Percentiles rank a stretch among this genome's conserved stretches.
phyloP scores from a whole-genome alignment of 305 asterid species.

The Fraxinus nigra region DNA sequence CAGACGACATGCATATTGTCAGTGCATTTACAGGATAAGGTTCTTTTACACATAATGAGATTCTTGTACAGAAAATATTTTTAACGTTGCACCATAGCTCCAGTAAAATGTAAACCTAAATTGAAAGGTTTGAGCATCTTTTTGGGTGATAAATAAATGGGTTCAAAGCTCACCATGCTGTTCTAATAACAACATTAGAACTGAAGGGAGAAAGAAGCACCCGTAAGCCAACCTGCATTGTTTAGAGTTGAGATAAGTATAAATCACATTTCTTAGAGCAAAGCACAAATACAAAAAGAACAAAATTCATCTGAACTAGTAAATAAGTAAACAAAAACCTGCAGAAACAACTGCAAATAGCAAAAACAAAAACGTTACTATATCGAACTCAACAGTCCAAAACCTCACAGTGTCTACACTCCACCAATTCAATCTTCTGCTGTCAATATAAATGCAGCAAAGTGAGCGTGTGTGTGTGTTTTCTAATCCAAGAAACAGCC shows the following conservation, averaged over 20 bases:
- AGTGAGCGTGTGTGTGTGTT: neutral
- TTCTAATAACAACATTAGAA: conserved; percentile 67
- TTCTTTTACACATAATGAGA: neutral
- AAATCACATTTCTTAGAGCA: conserved; percentile 12
- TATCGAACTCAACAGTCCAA: neutral
- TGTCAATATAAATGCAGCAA: neutral
- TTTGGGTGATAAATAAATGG: neutral
- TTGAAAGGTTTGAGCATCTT: neutral
- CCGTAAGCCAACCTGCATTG: conserved; percentile 65
- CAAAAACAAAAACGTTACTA: neutral
- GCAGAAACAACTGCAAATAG: conserved; percentile 4
- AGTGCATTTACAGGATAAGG: neutral
- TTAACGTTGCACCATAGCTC: neutral
- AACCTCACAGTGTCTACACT: neutral
- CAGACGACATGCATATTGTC: conserved; percentile 20
- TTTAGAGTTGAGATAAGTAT: conserved; percentile 11
- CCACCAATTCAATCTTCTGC: neutral
- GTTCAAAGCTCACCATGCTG: conserved; percentile 64
- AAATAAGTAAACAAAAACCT: neutral
- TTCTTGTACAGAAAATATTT: neutral
- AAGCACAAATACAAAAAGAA: neutral
- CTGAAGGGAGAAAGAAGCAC: conserved; percentile 72
- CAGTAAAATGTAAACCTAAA: neutral
- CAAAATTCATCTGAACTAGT: neutral
- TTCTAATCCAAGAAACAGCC: neutral